phyloP scores from a whole-genome alignment of 2,329 filamentous ascomycete genomes.

The Fusarium papillatum region DNA sequence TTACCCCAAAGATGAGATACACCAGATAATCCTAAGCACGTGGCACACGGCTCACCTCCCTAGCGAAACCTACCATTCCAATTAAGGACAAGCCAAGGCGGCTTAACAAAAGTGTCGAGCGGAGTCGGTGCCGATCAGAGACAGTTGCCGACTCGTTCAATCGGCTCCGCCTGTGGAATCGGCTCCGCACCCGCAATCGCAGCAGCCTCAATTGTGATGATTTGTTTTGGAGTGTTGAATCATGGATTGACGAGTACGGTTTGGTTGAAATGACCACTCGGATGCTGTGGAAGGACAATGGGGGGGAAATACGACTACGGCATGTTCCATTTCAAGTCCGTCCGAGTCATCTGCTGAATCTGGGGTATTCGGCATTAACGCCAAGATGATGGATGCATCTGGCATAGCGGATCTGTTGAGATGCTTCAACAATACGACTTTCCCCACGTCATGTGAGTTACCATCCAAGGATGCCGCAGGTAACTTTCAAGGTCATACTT shows the following conservation, averaged over 20 bases:
- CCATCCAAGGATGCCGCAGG: background rate
- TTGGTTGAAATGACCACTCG: background rate
- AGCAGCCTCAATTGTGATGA: background rate
- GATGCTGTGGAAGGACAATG: background rate
- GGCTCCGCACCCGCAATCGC: constrained; percentile 6
- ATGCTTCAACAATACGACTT: background rate
- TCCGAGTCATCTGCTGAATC: background rate
- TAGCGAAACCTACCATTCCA: background rate
- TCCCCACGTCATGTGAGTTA: background rate
- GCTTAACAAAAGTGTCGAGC: background rate
- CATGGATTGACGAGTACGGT: background rate
- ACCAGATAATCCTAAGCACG: background rate
- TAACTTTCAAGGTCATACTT: background rate
- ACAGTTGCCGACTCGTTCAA: background rate
- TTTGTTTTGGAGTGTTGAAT: background rate
- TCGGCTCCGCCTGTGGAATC: constrained; percentile 8
- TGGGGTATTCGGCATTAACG: background rate
- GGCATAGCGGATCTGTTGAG: background rate
- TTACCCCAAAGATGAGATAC: background rate
- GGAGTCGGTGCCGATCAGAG: background rate
- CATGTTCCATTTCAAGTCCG: background rate
- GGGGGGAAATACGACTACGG: background rate
- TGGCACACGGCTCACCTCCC: background rate
- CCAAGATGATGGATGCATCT: background rate
- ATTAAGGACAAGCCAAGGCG: background rate